Evolutionary conservation across 2,329 filamentous ascomycete species (phyloP).

Genomic region (Lasiodiplodia hormozganensis): DNA sequence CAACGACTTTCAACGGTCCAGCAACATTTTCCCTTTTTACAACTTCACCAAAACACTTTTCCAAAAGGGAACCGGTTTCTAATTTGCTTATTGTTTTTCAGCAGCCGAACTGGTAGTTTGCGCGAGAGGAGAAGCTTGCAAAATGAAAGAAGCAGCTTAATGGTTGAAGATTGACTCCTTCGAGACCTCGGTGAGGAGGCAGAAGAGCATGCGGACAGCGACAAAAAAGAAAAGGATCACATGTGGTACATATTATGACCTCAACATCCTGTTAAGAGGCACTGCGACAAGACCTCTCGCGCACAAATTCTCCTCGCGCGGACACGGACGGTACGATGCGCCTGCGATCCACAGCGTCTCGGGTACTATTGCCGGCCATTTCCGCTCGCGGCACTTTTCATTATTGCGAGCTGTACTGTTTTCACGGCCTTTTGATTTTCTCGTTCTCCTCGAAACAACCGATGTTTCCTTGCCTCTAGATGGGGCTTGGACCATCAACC

Average conservation of each 20-base stretch:
- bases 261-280: not conserved
- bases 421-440: not conserved
- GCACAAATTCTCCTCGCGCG: not conserved
- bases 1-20: conserved; percentile 19
- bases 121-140: conserved; percentile 17
- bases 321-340: conserved; percentile 1
- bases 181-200: conserved; percentile 25
- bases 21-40: conserved; percentile 15
- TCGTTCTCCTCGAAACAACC: conserved; percentile 1
- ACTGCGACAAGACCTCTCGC: not conserved
- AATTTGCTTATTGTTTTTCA: conserved; percentile 24
- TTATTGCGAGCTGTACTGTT: conserved; percentile 1
- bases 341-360: not conserved
- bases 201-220: not conserved
- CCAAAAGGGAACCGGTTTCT: conserved; percentile 8
- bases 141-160: conserved; percentile 11
- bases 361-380: not conserved
- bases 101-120: conserved; percentile 17
- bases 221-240: conserved; percentile 20
- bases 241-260: conserved; percentile 24
- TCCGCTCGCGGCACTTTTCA: not conserved
- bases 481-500: conserved; percentile 7
- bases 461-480: conserved; percentile 6
- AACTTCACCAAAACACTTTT: conserved; percentile 16
- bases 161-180: conserved; percentile 23